Evolutionary conservation across 192 early-diverging fungal species (phyloP), one percentile per base, ranked within the genome.

Genomic region (Funneliformis mosseae): DNA sequence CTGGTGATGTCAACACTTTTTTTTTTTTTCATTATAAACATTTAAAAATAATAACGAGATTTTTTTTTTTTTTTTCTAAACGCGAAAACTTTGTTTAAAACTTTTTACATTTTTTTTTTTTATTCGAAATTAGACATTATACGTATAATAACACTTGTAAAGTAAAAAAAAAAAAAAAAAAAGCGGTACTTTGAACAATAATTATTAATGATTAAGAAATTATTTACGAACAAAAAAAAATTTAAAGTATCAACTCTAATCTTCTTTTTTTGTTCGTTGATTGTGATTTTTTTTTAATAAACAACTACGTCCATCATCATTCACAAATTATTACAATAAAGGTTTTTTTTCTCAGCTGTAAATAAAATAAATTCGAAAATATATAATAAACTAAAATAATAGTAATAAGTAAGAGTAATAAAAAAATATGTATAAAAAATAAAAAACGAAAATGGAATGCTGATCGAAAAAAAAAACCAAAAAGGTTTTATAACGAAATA

Each of bases 311-410:
- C 68, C 68, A 70, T 33, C 68, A 70, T 70, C 68, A 70, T 70
- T 70, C 39, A 39, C 68, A 70, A 70, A 70, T 70, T 70, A 70
- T 70, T 70, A 70, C 68, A 70, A 43, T 70, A 39, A 55, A 55
- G 48, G 48, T 55, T 55, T 55, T 55, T 55, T 55, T 55, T 55
- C 48, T 55, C 48, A 55, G 48, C 48, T 55, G 14, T n/a, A 12
- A 42, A 70, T 28, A 39, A 39, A 68, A 33, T 38, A 68, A 39
- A 68, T 18, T 18, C 7, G 16, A 7, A 41, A 38, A 68, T 18
- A 18, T 39, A 33, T 68, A 33, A 66, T 14, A 28, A 66, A 38
- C 10, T 33, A 14, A 16, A 28, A 12, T 66, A 33, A 23, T 21
- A 25, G n/a, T 66, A 66, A 66, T 66, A 33, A 55, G 14, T 18